Conservation (phyloP, 441 rosid species). For the Pelargonium citronellum region DNA sequence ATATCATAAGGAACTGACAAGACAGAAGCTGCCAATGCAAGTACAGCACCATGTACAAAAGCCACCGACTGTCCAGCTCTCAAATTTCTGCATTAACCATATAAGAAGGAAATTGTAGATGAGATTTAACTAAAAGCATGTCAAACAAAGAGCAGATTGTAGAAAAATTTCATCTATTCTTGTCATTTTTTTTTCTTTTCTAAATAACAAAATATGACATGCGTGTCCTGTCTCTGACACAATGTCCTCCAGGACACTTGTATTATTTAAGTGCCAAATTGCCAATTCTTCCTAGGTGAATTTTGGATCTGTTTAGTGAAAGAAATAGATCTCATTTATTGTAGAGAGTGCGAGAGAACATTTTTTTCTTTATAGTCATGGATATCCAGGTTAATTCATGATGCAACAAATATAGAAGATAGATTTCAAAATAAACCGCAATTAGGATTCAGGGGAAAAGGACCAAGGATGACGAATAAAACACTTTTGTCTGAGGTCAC, state of each 20-base stretch:
- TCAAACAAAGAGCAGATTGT: neutral
- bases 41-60: slow-evolving; percentile 84
- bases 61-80: slow-evolving; percentile 50
- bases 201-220: neutral
- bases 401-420: neutral
- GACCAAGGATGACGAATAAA: neutral
- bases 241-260: no score
- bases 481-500: neutral
- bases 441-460: neutral
- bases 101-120: slow-evolving; percentile 8
- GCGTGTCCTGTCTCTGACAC: neutral
- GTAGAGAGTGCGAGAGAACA: neutral
- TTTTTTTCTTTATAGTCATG: neutral
- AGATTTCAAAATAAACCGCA: neutral
- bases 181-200: neutral
- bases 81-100: slow-evolving; percentile 44
- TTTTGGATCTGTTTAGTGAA: no score
- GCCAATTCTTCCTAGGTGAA: neutral
- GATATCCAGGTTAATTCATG: neutral
- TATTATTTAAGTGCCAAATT: no score
- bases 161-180: neutral
- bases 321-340: no score
- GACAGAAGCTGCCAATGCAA: slow-evolving; percentile 93
- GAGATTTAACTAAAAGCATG: neutral
- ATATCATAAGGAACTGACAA: slow-evolving; percentile 95